Conservation (phyloP, 2,329 filamentous ascomycete species). For the Parasarocladium wereldwijsianum region DNA sequence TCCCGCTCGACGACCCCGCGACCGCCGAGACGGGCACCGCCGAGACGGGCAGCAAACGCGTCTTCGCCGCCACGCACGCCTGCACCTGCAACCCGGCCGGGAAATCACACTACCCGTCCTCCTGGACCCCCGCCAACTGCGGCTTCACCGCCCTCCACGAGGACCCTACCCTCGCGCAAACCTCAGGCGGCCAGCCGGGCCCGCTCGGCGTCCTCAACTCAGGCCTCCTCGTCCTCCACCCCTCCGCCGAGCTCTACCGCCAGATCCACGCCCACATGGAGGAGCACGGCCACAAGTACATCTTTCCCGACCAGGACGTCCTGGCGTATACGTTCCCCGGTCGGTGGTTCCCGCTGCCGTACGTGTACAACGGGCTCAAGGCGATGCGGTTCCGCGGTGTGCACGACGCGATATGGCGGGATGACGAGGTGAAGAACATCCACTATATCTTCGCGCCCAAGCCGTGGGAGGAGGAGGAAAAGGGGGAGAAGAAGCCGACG, state of each 20-base stretch:
- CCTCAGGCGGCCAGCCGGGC: slow-evolving; percentile 25
- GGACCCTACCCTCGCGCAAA: slow-evolving; percentile 31
- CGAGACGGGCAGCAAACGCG: slow-evolving; percentile 41
- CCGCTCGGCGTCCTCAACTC: slow-evolving; percentile 36
- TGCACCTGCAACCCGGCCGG: slow-evolving; percentile 75
- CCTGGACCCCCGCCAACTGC: slow-evolving; percentile 49
- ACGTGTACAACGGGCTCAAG: slow-evolving; percentile 49
- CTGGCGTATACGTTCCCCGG: slow-evolving; percentile 38
- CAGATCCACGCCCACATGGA: slow-evolving; percentile 38
- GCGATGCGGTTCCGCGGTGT: slow-evolving; percentile 38
- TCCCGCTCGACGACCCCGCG: slow-evolving; percentile 45
- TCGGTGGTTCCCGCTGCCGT: slow-evolving; percentile 43
- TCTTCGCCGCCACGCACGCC: slow-evolving; percentile 74
- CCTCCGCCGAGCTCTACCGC: slow-evolving; percentile 29
- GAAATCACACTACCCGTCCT: slow-evolving; percentile 61
- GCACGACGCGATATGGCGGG: slow-evolving; percentile 40
- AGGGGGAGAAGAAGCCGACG: slow-evolving; percentile 26
- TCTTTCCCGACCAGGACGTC: slow-evolving; percentile 47
- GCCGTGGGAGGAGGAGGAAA: slow-evolving; percentile 40
- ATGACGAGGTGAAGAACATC: slow-evolving; percentile 43
- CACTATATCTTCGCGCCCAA: slow-evolving; percentile 49
- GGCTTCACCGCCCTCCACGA: slow-evolving; percentile 40
- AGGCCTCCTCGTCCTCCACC: slow-evolving; percentile 42
- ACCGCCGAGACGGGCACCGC: slow-evolving; percentile 5
- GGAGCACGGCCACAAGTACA: slow-evolving; percentile 22